Conservation (phyloP, 768 basidiomycete genomes). For the Lactarius hatsudake region DNA sequence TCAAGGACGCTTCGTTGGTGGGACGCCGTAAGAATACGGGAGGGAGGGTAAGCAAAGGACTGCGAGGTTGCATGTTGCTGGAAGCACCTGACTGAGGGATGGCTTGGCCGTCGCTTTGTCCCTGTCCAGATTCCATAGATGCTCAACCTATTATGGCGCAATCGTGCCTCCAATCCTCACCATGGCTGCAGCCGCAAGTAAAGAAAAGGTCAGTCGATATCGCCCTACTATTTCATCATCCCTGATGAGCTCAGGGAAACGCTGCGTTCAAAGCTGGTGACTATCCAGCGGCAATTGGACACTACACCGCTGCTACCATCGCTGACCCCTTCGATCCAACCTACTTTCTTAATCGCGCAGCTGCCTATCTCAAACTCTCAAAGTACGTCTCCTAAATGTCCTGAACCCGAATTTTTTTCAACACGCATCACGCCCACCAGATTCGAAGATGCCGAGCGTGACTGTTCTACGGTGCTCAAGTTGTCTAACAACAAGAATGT, state of each 20-base stretch:
- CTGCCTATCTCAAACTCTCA: constrained; percentile 90
- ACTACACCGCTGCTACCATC: constrained; percentile 80
- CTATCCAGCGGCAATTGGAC: constrained; percentile 75
- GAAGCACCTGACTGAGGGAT: neutral
- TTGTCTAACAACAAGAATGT: constrained; percentile 56
- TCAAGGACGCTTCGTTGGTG: constrained; percentile 21
- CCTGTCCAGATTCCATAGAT: too few species aligned
- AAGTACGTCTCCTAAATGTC: constrained; percentile 62
- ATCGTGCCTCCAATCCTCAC: neutral
- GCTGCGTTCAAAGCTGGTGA: constrained; percentile 78
- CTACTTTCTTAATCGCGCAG: constrained; percentile 83
- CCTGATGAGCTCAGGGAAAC: constrained; percentile 65
- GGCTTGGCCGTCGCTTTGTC: neutral
- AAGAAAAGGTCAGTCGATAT: constrained; percentile 14
- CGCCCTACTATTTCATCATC: neutral
- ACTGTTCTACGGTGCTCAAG: constrained; percentile 64
- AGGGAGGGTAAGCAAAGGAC: constrained; percentile 14
- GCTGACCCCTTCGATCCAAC: constrained; percentile 70
- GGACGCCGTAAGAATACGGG: constrained; percentile 11
- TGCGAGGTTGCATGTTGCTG: constrained; percentile 5
- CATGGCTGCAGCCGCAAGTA: constrained; percentile 6
- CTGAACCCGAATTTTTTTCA: neutral
- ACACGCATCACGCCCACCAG: neutral
- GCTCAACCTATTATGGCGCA: neutral
- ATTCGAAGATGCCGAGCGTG: constrained; percentile 27